Evolutionary conservation across 2,329 filamentous ascomycete genomes (phyloP).

Genomic region (Penicillium fuscoglaucum): DNA sequence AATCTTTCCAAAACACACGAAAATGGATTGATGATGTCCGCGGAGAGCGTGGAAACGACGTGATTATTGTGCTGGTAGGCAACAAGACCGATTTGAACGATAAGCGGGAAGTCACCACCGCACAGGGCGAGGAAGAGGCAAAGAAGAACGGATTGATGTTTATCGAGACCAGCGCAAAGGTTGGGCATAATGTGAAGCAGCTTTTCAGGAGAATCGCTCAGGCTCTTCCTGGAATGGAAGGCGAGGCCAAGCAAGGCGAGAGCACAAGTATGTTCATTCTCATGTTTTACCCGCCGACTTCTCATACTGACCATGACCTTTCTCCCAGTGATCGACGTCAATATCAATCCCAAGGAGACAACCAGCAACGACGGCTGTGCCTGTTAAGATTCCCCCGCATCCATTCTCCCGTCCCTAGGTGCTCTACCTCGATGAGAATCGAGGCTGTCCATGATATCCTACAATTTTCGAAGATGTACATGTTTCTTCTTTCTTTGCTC

Average conservation of each 20-base stretch:
- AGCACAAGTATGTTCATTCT: conserved; percentile 68
- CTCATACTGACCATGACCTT: conserved; percentile 27
- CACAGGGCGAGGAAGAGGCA: conserved; percentile 95
- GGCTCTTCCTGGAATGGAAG: conserved; percentile 96
- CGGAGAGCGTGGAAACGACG: conserved; percentile 94
- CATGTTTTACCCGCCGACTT: not conserved
- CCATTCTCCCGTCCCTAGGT: conserved; percentile 10
- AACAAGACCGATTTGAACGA: conserved; percentile 99
- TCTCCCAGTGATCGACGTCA: conserved; percentile 83
- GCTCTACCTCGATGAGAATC: conserved; percentile 28
- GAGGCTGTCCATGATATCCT: conserved; percentile 40
- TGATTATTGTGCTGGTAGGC: conserved; percentile 96
- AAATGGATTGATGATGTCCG: conserved; percentile 99
- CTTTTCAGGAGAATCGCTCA: conserved; percentile 98
- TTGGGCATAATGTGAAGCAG: conserved; percentile 96
- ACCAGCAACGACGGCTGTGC: conserved; percentile 72
- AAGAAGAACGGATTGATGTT: conserved; percentile 99
- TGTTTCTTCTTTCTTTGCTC: conserved; percentile 32
- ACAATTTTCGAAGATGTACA: conserved; percentile 41
- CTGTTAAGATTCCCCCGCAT: conserved; percentile 49
- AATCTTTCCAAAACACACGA: conserved; percentile 96
- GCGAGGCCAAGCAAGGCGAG: conserved; percentile 74
- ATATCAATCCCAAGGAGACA: conserved; percentile 70
- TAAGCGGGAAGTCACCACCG: conserved; percentile 94
- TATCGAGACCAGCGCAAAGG: conserved; percentile 96